Conservation (phyloP, 306 rosid genomes). For the Cucurbita moschata region DNA sequence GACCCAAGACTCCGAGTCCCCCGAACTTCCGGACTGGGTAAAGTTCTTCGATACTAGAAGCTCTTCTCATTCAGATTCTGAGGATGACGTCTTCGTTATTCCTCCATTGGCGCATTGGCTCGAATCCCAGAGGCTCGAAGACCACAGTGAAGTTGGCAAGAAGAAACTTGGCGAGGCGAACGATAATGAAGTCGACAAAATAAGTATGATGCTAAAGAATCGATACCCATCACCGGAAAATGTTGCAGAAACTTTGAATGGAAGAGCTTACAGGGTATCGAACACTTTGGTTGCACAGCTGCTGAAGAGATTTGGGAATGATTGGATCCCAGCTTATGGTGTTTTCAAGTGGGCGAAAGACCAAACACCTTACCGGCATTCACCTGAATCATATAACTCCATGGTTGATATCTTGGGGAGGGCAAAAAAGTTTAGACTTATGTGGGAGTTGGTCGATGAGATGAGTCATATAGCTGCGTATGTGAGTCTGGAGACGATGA, state of each 20-base stretch:
- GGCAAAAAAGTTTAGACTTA: conserved; percentile 9
- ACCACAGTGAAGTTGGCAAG: neutral
- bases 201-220: conserved; percentile 29
- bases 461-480: conserved; percentile 33
- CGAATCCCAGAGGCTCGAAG: conserved; percentile 19
- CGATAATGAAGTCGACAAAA: conserved; percentile 19
- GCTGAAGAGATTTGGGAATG: conserved; percentile 46
- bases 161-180: neutral
- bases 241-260: neutral
- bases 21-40: conserved; percentile 56
- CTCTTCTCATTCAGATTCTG: conserved; percentile 10
- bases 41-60: conserved; percentile 23
- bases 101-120: conserved; percentile 75
- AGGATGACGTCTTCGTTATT: conserved; percentile 58
- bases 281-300: conserved; percentile 29
- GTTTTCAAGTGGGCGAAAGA: conserved; percentile 65
- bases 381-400: conserved; percentile 15
- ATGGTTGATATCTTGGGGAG: conserved; percentile 64
- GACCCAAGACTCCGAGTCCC: conserved; percentile 27
- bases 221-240: conserved; percentile 32
- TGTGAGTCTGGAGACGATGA: conserved; percentile 43
- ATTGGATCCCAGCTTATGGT: conserved; percentile 56
- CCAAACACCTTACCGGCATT: conserved; percentile 54
- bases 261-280: conserved; percentile 17
- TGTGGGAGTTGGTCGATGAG: conserved; percentile 67